Conservation (phyloP, 768 basidiomycete genomes). For the Lactarius pseudohatsudake region DNA sequence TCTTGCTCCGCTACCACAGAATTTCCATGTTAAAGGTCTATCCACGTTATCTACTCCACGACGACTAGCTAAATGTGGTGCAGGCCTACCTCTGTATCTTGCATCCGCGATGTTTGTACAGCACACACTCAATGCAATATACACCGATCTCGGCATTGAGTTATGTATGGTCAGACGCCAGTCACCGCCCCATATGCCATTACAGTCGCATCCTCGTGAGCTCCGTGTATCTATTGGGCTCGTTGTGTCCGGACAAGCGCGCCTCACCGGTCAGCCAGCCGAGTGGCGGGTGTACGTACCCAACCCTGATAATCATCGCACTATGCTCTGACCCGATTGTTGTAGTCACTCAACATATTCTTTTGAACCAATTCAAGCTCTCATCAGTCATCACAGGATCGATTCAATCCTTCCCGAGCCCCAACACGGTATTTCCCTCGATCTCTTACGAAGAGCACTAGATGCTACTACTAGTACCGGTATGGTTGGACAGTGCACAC, state of each 20-base stretch:
- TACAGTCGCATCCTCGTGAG: slow-evolving; percentile 24
- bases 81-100: slow-evolving; percentile 72
- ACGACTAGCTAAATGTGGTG: neutral
- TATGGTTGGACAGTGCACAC: neutral
- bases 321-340: neutral
- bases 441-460: slow-evolving; percentile 48
- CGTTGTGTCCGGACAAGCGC: slow-evolving; percentile 54
- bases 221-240: slow-evolving; percentile 51
- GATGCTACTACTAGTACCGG: neutral
- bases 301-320: slow-evolving; percentile 10
- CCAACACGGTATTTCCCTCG: slow-evolving; percentile 61
- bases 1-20: slow-evolving; percentile 68
- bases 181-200: slow-evolving; percentile 30
- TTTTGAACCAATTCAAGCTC: slow-evolving; percentile 66
- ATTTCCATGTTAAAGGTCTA: slow-evolving; percentile 69
- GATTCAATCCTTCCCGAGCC: slow-evolving; percentile 81
- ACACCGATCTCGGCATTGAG: slow-evolving; percentile 60
- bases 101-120: slow-evolving; percentile 68
- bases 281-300: slow-evolving; percentile 73
- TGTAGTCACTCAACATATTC: slow-evolving; percentile 67
- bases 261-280: slow-evolving; percentile 60
- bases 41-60: neutral
- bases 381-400: slow-evolving; percentile 62
- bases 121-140: slow-evolving; percentile 74
- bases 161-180: slow-evolving; percentile 47